Evolutionary conservation across 257 asterid species (phyloP), one percentile per base, ranked within the genome.

Genomic region (Avicennia marina): DNA sequence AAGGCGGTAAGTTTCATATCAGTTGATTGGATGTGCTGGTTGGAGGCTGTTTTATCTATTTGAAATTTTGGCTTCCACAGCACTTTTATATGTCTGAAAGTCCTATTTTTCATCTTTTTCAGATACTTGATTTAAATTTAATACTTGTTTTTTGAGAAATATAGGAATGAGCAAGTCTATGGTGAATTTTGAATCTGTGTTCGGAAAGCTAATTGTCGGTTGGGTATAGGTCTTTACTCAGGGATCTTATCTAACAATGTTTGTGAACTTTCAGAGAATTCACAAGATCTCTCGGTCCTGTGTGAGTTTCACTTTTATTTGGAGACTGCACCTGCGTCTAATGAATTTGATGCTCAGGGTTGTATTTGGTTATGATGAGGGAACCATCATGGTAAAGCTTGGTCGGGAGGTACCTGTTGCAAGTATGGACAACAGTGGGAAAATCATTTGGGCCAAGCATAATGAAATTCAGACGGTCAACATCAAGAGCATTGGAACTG

Each of bases 341-440:
- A 56, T 63, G 42, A 31, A 29, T 54, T 72, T 49, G 11, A 60
- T 78, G 52, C 45, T 25, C 83, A 93, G 98, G 89, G 88, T 89
- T 46, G 97, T 89, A 42, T 80, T 93, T 62, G 98, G 98, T 67
- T 93, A 93, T 57, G 98, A 93, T 64, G 98, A 93, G 73, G 98
- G 98, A 60, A 89, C 98, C 19, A 89, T 93, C 68, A 93, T 93
- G 98, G 97, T 93, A 33, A 93, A 93, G 76, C 75, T 93, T 70
- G 98, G 98, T 46, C 83, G 95, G 13, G 98, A 93, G 82, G 97
- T 86, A 18, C 98, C 98, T 41, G 81, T 93, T 59, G 98, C 96
- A 40, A 89, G 97, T 60, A 93, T 93, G 96, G 98, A 93, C 58
- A 93, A 78, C 66, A 80, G 98, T 65, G 98, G 98, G 40, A 89